These are phyloP conservation scores for Fusarium zealandicum DNA, from an alignment of 2,329 filamentous ascomycete genomes.

Conservation along the genomic window DNA sequence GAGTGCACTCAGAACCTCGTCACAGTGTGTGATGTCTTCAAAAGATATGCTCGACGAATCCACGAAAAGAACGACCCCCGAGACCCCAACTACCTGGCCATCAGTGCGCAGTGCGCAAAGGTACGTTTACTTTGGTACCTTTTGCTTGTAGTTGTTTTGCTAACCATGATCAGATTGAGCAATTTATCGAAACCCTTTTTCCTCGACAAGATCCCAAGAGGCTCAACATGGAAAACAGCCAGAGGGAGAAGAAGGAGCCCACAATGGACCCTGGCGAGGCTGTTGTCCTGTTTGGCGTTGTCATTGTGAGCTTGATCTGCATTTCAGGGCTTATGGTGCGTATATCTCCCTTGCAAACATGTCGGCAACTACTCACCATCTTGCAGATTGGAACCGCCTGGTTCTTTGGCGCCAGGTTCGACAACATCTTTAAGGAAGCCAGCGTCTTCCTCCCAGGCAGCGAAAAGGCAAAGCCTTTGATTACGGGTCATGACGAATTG, in stretches of 20 bases:
- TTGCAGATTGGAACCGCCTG: slow-evolving; percentile 77
- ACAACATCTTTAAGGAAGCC: slow-evolving; percentile 51
- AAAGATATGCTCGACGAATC: slow-evolving; percentile 78
- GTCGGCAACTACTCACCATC: slow-evolving; percentile 1
- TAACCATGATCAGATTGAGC: slow-evolving; percentile 72
- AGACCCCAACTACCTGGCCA: slow-evolving; percentile 90
- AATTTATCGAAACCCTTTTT: slow-evolving; percentile 94
- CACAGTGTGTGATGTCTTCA: slow-evolving; percentile 83
- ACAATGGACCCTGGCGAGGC: slow-evolving; percentile 65
- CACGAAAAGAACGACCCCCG: slow-evolving; percentile 92
- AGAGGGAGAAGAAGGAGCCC: slow-evolving; percentile 51
- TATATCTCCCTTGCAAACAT: not conserved
- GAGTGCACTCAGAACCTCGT: slow-evolving; percentile 90
- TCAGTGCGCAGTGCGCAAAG: slow-evolving; percentile 89
- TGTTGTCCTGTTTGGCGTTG: slow-evolving; percentile 70
- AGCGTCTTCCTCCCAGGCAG: slow-evolving; percentile 36
- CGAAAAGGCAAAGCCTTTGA: slow-evolving; percentile 34
- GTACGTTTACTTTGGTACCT: slow-evolving; percentile 50
- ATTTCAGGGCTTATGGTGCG: slow-evolving; percentile 83
- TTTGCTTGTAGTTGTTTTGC: not conserved
- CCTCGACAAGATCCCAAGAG: slow-evolving; percentile 79
- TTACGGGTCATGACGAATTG: slow-evolving; percentile 48
- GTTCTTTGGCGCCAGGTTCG: slow-evolving; percentile 82
- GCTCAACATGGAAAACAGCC: slow-evolving; percentile 52
- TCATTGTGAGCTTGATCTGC: slow-evolving; percentile 72